Evolutionary conservation across 768 basidiomycete species (phyloP), one percentile per base, ranked within the genome.

Genomic region (Lactarius akahatsu): DNA sequence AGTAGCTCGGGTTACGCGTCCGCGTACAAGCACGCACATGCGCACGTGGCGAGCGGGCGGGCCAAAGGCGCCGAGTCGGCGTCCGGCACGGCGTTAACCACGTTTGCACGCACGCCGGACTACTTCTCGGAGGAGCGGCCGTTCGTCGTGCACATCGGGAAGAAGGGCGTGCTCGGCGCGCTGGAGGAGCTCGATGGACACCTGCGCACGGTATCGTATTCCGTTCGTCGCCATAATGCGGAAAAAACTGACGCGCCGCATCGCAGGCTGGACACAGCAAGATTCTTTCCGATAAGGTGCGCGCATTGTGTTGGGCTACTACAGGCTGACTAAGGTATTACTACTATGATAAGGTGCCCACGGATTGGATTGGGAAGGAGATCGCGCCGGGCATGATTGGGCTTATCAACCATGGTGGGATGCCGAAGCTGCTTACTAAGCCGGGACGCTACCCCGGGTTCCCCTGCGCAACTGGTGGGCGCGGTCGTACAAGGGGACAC

Each of bases 391-490:
- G 92, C 36, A 78, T 77, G 67, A 72, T 92, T 34, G 92, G 92
- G 2, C 77, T 93, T 4, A 87, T 92, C 67, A 91, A 88, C 73
- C 90, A 92, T 72, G 92, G 91, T 78, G 92, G 92, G 65, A 79
- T 85, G 41, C 92, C 92, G 2, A 91, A 92, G 77, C 72, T 94
- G 45, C 72, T 94, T 55, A 88, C 86, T 2, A 82, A 80, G 52
- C 87, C 92, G 4, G 92, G 92, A 34, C 86, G 89, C 11, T 94
- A 94, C 71, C 91, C 92, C 28, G 79, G 82, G 0, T 86, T 74
- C 90, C 90, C 10, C 78, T 91, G 57, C 80, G 89, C 3, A 92
- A 92, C 68, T 92, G 91, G 91, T 92, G 90, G 90, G 91, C 91
- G 4, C 82, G 92, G n/a, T 74, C 79, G 20, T 93, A 86, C 84